These are phyloP conservation scores for Chimonanthus salicifolius DNA, from an alignment of 164 flowering plant genomes.

Conservation along the genomic window DNA sequence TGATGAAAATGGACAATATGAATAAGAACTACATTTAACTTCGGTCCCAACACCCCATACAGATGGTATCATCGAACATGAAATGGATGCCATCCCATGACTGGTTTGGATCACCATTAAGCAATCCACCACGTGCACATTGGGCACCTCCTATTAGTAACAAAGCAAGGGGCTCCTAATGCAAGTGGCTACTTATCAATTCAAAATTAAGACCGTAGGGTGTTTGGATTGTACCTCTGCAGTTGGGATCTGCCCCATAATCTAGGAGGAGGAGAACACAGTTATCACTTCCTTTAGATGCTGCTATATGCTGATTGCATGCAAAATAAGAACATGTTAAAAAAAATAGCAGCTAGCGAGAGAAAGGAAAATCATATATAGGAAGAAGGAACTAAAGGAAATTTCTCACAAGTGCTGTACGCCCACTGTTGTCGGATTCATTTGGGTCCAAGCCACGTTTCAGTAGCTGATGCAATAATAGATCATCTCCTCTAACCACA, in stretches of 20 bases:
- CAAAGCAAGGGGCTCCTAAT: too few relatives aligned
- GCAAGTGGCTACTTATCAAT: too few relatives aligned
- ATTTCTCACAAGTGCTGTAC: constrained; percentile 62
- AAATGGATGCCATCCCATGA: too few relatives aligned
- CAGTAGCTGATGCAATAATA: constrained; percentile 56
- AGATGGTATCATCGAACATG: too few relatives aligned
- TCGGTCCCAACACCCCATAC: too few relatives aligned
- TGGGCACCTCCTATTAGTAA: too few relatives aligned
- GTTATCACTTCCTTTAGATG: constrained; percentile 63
- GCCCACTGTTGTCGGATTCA: constrained; percentile 73
- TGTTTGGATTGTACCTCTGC: constrained; percentile 41
- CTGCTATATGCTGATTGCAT: constrained; percentile 68
- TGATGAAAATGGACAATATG: too few relatives aligned
- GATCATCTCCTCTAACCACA: constrained; percentile 65
- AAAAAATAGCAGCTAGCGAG: not conserved
- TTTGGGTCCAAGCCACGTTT: constrained; percentile 78
- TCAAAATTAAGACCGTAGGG: too few relatives aligned
- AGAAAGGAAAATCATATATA: not conserved
- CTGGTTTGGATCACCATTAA: too few relatives aligned
- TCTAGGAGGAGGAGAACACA: constrained; percentile 75
- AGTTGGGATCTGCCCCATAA: constrained; percentile 71
- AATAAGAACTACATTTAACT: too few relatives aligned
- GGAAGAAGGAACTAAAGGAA: not conserved
- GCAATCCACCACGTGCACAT: too few relatives aligned
- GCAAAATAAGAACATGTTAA: constrained; percentile 7